Evolutionary conservation across 2,329 filamentous ascomycete genomes (phyloP), one percentile per base, ranked within the genome.

Genomic region (Whalleya microplaca): DNA sequence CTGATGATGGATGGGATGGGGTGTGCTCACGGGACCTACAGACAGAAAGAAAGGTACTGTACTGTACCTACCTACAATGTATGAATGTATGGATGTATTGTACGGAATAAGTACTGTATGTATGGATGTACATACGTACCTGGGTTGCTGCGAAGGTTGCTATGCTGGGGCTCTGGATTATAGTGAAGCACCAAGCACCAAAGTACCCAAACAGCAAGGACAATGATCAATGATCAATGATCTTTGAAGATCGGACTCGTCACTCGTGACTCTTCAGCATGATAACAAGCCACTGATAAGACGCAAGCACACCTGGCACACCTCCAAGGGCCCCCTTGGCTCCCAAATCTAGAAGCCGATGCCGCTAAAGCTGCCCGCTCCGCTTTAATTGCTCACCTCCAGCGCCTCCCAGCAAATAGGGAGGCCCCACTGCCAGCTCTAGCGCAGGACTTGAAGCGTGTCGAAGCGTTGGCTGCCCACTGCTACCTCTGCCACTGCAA

Each of bases 221-320:
- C 46, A 48, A 58, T 61, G 64, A 61, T 65, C 66, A 66, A 66
- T 64, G 32, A 12, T 6, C 27, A 37, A 37, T 37, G 32, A 37
- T 12, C 32, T 37, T 37, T 6, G 59, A 59, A 66, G 56, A 63
- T 63, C 55, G 64, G 57, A 65, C 61, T 58, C 45, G 59, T 59
- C 56, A 62, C 66, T 60, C 64, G 66, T 67, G 65, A 68, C 66
- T 67, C 61, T 64, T 62, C 51, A 61, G 59, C 62, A 61, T 66
- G 65, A 67, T 68, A 65, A 64, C 56, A 16, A n/a, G 9, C 3
- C 8, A 41, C 50, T 64, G 65, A 67, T 67, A 68, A 67, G 64
- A 47, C 54, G 45, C 50, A 49, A 56, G 54, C 40, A 40, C 42
- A 19, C 27, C 48, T 55, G 45, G 51, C 48, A 53, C 56, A 37